phyloP scores from a whole-genome alignment of 2,329 filamentous ascomycete genomes.

The Thelonectria discophora region DNA sequence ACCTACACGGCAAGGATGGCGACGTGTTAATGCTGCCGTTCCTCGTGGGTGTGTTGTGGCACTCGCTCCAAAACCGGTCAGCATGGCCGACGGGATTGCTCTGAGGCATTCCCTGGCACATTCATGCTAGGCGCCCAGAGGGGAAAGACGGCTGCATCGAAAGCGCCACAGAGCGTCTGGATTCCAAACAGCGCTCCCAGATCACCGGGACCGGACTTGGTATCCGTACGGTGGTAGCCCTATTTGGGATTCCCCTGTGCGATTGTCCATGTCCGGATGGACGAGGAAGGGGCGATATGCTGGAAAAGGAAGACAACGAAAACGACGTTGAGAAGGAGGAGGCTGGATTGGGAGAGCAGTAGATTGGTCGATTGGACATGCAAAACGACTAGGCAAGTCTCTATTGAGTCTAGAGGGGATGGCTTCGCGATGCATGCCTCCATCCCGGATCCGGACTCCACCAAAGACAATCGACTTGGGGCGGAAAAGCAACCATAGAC shows the following conservation, averaged over 20 bases:
- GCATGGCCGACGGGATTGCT: conserved; percentile 3
- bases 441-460: conserved; percentile 50
- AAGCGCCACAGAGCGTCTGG: conserved; percentile 17
- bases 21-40: not conserved
- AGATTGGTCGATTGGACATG: conserved; percentile 33
- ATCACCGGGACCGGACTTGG: conserved; percentile 11
- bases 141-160: conserved; percentile 20
- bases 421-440: conserved; percentile 42
- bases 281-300: conserved; percentile 35
- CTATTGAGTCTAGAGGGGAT: conserved; percentile 33
- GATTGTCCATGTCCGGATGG: conserved; percentile 21
- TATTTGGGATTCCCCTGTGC: conserved; percentile 21
- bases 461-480: conserved; percentile 43
- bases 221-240: not conserved
- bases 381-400: conserved; percentile 41
- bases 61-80: conserved; percentile 24
- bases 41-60: conserved; percentile 15
- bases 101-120: conserved; percentile 10
- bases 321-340: conserved; percentile 17
- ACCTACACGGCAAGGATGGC: too few species aligned
- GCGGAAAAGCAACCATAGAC: conserved; percentile 45
- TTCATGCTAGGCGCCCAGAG: conserved; percentile 9
- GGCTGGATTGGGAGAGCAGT: conserved; percentile 29
- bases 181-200: conserved; percentile 17
- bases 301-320: conserved; percentile 20